These are phyloP conservation scores for Botrytis fabae DNA, from an alignment of 2,329 filamentous ascomycete genomes.

Conservation along the genomic window DNA sequence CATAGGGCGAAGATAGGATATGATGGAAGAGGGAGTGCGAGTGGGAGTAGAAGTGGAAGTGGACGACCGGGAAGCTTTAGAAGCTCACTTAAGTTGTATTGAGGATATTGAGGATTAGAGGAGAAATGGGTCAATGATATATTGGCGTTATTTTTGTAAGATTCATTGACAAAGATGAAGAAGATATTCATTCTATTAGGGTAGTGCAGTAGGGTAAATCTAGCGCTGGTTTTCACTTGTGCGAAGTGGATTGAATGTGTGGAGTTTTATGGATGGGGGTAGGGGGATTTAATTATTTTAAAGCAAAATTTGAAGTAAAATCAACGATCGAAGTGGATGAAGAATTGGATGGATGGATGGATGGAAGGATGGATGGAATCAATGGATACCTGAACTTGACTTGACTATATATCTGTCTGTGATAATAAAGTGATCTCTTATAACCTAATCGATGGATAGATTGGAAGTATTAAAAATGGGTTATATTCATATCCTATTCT, in stretches of 20 bases:
- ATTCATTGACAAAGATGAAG: background rate
- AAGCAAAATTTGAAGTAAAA: background rate
- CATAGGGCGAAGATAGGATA: conserved; percentile 29
- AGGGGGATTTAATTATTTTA: background rate
- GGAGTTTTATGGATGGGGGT: background rate
- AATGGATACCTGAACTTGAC: background rate
- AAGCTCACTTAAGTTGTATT: conserved; percentile 28
- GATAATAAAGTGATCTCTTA: background rate
- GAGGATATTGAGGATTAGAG: background rate
- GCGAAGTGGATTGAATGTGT: background rate
- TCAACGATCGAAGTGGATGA: too few relatives aligned
- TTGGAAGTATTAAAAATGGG: background rate
- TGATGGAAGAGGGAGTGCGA: conserved; percentile 31
- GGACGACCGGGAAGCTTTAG: conserved; percentile 24
- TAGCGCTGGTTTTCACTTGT: background rate
- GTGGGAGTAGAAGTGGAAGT: conserved; percentile 23
- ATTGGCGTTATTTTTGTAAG: background rate
- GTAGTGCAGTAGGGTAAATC: background rate
- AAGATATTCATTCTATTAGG: background rate
- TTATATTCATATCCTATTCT: too few relatives aligned
- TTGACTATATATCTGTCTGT: too few relatives aligned
- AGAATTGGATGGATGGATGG: background rate
- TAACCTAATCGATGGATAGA: background rate
- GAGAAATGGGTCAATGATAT: background rate
- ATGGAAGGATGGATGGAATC: background rate